Evolutionary conservation across 2,329 filamentous ascomycete genomes (phyloP).

Genomic region (Colletotrichum sp.): DNA sequence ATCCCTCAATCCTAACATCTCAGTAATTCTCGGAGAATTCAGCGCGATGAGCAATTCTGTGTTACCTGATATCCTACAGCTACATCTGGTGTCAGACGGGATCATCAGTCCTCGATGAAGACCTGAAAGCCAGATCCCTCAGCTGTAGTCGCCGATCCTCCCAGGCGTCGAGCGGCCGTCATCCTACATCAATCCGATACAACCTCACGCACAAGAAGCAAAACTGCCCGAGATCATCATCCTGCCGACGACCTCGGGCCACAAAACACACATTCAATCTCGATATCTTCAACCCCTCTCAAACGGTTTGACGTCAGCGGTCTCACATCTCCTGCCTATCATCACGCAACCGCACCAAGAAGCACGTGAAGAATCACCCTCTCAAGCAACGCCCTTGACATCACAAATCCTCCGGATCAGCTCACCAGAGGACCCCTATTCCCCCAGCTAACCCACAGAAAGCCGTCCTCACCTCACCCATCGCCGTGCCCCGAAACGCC

Average conservation of each 20-base stretch:
- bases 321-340: not conserved
- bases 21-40: not conserved
- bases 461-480: not conserved
- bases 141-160: not conserved
- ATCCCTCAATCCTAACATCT: not conserved
- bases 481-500: not conserved
- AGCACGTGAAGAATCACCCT: not conserved
- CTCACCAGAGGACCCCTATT: not conserved
- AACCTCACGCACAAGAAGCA: not conserved
- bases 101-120: not conserved
- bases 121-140: not conserved
- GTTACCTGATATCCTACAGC: not conserved
- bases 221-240: not conserved
- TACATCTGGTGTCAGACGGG: not conserved
- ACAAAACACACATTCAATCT: not conserved
- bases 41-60: not conserved
- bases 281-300: not conserved
- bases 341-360: not conserved
- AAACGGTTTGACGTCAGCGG: not conserved
- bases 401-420: not conserved
- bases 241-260: not conserved
- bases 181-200: not conserved
- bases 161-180: not conserved
- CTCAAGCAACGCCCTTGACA: not conserved
- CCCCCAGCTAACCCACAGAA: not conserved